A percentile compares a stretch with the other conserved stretches of the same genome.
phyloP scores from a whole-genome alignment of 2,329 filamentous ascomycete genomes.

The Colletotrichum musae region DNA sequence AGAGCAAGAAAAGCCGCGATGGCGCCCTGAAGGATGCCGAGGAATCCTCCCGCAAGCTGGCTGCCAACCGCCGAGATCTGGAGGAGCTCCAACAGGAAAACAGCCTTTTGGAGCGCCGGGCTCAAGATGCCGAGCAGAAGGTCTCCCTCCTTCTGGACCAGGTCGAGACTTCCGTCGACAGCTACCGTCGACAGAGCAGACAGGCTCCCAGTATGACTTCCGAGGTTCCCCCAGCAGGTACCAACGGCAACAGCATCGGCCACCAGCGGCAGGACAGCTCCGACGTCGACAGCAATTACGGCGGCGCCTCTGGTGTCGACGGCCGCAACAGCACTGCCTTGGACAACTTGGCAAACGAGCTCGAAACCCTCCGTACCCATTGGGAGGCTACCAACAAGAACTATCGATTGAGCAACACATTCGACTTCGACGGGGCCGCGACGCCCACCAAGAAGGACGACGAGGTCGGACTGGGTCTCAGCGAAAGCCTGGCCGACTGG shows the following conservation, averaged over 20 bases:
- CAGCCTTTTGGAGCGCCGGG: constrained; percentile 82
- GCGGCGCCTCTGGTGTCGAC: constrained; percentile 62
- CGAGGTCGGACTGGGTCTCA: constrained; percentile 67
- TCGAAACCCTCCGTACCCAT: constrained; percentile 89
- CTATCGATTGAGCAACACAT: constrained; percentile 90
- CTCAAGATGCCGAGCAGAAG: constrained; percentile 91
- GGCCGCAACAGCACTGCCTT: constrained; percentile 77
- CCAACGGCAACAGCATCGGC: constrained; percentile 54
- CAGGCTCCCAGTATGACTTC: constrained; percentile 68
- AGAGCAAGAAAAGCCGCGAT: constrained; percentile 78
- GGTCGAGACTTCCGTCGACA: constrained; percentile 93
- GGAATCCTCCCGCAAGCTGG: constrained; percentile 70
- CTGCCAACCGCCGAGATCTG: constrained; percentile 75
- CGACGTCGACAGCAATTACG: constrained; percentile 75
- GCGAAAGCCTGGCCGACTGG: constrained; percentile 84
- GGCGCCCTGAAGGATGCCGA: constrained; percentile 70
- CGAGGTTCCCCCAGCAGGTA: constrained; percentile 52
- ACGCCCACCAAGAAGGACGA: constrained; percentile 58
- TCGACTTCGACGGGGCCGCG: constrained; percentile 79
- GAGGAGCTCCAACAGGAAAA: constrained; percentile 90
- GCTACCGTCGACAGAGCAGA: constrained; percentile 86
- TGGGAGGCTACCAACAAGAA: constrained; percentile 98
- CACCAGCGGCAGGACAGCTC: constrained; percentile 70
- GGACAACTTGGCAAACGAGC: constrained; percentile 91
- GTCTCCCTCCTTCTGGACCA: constrained; percentile 94